Percentiles rank a stretch among this genome's conserved stretches.
phyloP scores from a whole-genome alignment of 345 rosid species.

The Cardiospermum halicacabum region DNA sequence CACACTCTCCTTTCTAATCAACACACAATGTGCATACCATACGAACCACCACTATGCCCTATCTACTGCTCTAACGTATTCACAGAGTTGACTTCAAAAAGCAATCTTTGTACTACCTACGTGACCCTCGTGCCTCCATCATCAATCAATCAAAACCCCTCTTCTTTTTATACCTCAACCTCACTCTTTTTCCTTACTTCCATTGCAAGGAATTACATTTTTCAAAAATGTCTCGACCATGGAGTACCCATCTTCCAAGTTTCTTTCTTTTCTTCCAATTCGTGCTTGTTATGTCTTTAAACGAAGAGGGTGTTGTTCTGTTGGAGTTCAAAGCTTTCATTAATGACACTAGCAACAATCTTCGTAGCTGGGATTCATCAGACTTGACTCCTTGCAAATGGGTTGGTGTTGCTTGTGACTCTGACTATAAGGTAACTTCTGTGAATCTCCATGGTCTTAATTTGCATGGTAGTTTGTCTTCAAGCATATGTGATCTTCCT shows the following conservation, averaged over 20 bases:
- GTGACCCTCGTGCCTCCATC: conserved; percentile 26
- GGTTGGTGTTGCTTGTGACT: conserved; percentile 57
- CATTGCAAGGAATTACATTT: not conserved
- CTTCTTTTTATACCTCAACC: too few relatives aligned
- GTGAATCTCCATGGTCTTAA: conserved; percentile 46
- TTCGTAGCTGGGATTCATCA: conserved; percentile 50
- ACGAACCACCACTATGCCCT: not conserved
- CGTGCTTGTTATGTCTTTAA: conserved; percentile 33
- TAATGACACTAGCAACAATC: conserved; percentile 40
- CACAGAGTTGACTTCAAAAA: conserved; percentile 18
- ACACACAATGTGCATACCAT: too few relatives aligned
- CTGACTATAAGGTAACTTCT: conserved; percentile 40
- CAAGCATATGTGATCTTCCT: conserved; percentile 51
- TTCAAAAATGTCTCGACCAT: conserved; percentile 5
- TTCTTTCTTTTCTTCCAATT: conserved; percentile 22
- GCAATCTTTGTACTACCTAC: conserved; percentile 7
- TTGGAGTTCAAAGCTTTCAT: conserved; percentile 53
- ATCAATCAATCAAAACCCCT: conserved; percentile 35
- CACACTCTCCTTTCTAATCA: too few relatives aligned
- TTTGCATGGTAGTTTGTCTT: conserved; percentile 58
- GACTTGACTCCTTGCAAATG: conserved; percentile 64
- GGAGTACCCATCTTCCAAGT: conserved; percentile 9
- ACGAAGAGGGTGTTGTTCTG: conserved; percentile 48
- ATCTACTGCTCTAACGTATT: conserved; percentile 18
- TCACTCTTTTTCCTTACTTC: conserved; percentile 1